Evolutionary conservation across 805 yeast species (phyloP), one percentile per base, ranked within the genome.

Genomic region (Candida germanica): DNA sequence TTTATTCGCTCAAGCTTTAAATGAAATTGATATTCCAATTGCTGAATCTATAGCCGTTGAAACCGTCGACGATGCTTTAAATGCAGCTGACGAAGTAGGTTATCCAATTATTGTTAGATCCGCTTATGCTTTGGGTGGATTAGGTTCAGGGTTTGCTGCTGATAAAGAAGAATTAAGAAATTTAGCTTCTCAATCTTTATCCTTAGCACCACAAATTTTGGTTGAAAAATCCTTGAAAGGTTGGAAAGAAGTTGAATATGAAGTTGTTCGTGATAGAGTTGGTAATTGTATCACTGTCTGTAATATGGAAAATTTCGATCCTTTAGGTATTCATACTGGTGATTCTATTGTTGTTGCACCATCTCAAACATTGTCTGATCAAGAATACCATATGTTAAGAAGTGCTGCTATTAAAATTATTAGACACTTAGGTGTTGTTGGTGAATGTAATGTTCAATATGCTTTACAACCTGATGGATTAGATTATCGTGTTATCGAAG

Each of bases 311-410:
- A 91, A 91, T 69, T 91, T 91, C 50, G 98, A 91, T 67, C 98
- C 98, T 31, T 76, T 91, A 52, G 98, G 98, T 61, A 89, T 91
- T 55, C 98, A 91, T 61, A 91, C 98, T 42, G 98, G 98, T 75
- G 98, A 91, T 64, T 93, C 98, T 37, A 93, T 91, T 56, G 98
- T 91, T 39, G 96, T 91, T 56, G 98, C 98, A 36, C 98, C 98
- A 33, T 89, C 97, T 29, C 98, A 91, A 71, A 91, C 98, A 28
- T 71, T 91, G 47, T 84, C 96, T 13, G 98, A 91, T 59, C 96
- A 87, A 61, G 98, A 91, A 56, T 91, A 89, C 71, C 87, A 91
- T 69, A 93, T 93, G 98, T 75, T 91, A 59, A 81, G 98, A 71
- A 84, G 97, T 34, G 87, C 98, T 30, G 98, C 98, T 31, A 93